Conservation (phyloP, 257 asterid species). For the Solanum microdontum region DNA sequence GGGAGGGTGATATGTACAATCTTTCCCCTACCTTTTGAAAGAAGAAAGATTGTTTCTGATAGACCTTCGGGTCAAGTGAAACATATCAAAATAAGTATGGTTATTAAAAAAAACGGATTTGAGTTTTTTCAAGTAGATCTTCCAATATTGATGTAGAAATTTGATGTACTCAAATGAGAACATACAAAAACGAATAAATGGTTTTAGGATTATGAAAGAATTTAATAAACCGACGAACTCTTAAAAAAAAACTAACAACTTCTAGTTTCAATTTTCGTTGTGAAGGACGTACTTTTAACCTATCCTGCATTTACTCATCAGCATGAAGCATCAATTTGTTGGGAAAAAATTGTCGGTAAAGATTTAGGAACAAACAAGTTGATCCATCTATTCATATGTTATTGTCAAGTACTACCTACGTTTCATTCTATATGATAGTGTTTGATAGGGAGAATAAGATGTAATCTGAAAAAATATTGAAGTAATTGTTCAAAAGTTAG, state of each 20-base stretch:
- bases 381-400: neutral
- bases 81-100: neutral
- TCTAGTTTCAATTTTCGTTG: neutral
- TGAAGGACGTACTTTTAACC: neutral
- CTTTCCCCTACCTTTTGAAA: neutral
- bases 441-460: neutral
- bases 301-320: neutral
- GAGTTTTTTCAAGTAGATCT: neutral
- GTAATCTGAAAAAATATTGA: neutral
- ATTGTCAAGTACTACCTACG: neutral
- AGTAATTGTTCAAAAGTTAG: neutral
- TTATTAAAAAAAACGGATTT: neutral
- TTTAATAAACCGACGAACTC: neutral
- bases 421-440: neutral
- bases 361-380: neutral
- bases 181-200: neutral
- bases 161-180: neutral
- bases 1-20: neutral
- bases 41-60: neutral
- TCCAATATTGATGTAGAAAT: neutral
- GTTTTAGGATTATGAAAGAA: neutral
- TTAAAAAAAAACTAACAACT: neutral
- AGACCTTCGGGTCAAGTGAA: neutral
- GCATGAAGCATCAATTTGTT: neutral
- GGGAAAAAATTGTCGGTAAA: neutral